Percentiles rank a stretch among this genome's conserved stretches.
Evolutionary conservation across 805 yeast genomes (phyloP).

Genomic region (Brettanomyces anomalus): DNA sequence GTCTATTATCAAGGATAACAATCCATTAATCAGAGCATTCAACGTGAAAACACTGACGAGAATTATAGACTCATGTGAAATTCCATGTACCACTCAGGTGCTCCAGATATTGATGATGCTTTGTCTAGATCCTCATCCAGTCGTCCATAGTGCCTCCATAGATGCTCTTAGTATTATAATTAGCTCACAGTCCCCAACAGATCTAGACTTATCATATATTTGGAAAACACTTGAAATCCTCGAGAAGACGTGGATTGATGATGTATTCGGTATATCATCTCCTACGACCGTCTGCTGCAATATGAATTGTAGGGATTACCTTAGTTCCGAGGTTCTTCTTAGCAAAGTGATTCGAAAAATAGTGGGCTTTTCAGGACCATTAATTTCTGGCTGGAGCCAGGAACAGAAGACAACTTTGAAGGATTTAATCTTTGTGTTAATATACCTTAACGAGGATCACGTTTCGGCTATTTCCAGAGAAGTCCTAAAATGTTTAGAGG

Average conservation of each 20-base stretch:
- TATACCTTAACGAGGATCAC: constrained; percentile 25
- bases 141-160: constrained; percentile 68
- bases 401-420: constrained; percentile 24
- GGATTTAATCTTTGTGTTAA: constrained; percentile 30
- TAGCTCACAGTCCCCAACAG: constrained; percentile 36
- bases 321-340: constrained; percentile 34
- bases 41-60: constrained; percentile 35
- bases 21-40: constrained; percentile 59
- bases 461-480: constrained; percentile 29
- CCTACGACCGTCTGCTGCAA: constrained; percentile 38
- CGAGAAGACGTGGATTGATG: constrained; percentile 32
- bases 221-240: constrained; percentile 34
- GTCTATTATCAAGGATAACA: constrained; percentile 52
- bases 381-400: constrained; percentile 26
- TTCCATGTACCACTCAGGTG: constrained; percentile 33
- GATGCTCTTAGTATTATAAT: constrained; percentile 49
- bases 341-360: constrained; percentile 36
- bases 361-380: constrained; percentile 52
- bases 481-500: constrained; percentile 34
- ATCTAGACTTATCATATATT: constrained; percentile 25
- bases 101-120: constrained; percentile 52
- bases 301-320: constrained; percentile 32
- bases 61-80: constrained; percentile 18
- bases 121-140: constrained; percentile 74
- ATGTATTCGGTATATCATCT: constrained; percentile 40